Evolutionary conservation across 2,329 filamentous ascomycete genomes (phyloP).

Genomic region (Fulvia fulva): DNA sequence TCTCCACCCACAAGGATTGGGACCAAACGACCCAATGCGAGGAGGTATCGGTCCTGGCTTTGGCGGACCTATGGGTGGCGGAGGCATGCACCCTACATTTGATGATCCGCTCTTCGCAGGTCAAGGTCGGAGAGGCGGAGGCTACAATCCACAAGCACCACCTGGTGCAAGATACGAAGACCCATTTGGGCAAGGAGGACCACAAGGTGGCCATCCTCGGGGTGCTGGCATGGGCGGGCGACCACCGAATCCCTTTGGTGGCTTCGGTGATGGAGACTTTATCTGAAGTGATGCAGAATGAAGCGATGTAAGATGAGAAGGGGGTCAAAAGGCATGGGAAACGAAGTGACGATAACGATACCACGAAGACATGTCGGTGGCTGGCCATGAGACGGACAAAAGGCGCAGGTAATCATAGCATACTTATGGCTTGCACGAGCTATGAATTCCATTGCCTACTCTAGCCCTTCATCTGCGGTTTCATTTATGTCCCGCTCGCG

Average conservation of each 20-base stretch:
- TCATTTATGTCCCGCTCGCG: too few species aligned
- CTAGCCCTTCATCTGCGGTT: neutral
- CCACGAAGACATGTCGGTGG: neutral
- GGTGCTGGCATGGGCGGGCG: slow-evolving; percentile 44
- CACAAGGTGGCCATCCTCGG: slow-evolving; percentile 43
- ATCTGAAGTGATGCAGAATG: slow-evolving; percentile 37
- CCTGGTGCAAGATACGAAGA: slow-evolving; percentile 92
- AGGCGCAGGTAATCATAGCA: neutral
- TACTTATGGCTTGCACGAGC: neutral
- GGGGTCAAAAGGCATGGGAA: too few species aligned
- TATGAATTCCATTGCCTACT: neutral
- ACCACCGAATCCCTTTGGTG: slow-evolving; percentile 57
- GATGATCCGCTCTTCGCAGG: slow-evolving; percentile 79
- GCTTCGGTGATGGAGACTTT: slow-evolving; percentile 58
- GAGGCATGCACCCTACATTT: slow-evolving; percentile 94
- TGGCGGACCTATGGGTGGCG: slow-evolving; percentile 51
- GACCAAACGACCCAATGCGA: slow-evolving; percentile 76
- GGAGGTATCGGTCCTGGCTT: slow-evolving; percentile 57
- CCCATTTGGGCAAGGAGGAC: slow-evolving; percentile 67
- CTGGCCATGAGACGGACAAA: neutral
- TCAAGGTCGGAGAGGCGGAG: slow-evolving; percentile 41
- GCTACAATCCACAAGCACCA: slow-evolving; percentile 69
- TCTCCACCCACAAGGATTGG: slow-evolving; percentile 79
- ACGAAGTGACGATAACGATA: neutral
- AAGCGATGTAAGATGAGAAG: too few species aligned